These are phyloP conservation scores for Scenedesmus sp. DNA, from an alignment of 163 green algal species.

Conservation along the genomic window DNA sequence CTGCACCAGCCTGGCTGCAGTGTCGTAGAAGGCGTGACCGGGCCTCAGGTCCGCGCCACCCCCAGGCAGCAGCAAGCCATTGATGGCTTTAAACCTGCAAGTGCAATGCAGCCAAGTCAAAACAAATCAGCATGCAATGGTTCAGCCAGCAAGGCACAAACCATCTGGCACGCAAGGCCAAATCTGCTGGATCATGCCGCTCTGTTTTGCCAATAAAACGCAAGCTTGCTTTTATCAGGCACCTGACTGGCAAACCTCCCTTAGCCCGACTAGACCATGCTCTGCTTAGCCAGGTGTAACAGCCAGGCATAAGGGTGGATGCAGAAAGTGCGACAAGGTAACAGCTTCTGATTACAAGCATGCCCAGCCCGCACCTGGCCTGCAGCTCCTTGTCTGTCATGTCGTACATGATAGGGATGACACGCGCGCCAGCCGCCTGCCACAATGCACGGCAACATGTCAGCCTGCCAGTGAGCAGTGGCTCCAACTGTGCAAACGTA, in stretches of 20 bases:
- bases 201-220: too few relatives aligned
- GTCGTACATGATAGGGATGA: slow-evolving; percentile 88
- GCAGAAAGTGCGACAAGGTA: too few relatives aligned
- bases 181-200: not conserved
- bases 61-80: slow-evolving; percentile 88
- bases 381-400: slow-evolving; percentile 74
- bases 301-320: too few relatives aligned
- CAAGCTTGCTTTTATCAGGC: too few relatives aligned
- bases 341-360: not conserved
- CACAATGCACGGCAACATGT: not conserved
- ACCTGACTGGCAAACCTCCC: not conserved
- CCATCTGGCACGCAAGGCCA: too few relatives aligned
- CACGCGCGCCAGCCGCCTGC: slow-evolving; percentile 80
- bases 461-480: not conserved
- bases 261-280: too few relatives aligned
- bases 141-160: not conserved
- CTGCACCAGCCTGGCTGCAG: slow-evolving; percentile 71
- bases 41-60: slow-evolving; percentile 77
- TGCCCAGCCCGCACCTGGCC: slow-evolving; percentile 22
- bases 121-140: not conserved
- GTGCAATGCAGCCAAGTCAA: not conserved
- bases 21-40: slow-evolving; percentile 86
- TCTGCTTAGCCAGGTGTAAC: too few relatives aligned
- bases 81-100: slow-evolving; percentile 67
- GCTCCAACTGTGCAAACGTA: too few relatives aligned